Percentiles rank a stretch among this genome's conserved stretches.
These are phyloP conservation scores for Leccinum disarticulatum DNA, from an alignment of 768 basidiomycete species.

Conservation along the genomic window DNA sequence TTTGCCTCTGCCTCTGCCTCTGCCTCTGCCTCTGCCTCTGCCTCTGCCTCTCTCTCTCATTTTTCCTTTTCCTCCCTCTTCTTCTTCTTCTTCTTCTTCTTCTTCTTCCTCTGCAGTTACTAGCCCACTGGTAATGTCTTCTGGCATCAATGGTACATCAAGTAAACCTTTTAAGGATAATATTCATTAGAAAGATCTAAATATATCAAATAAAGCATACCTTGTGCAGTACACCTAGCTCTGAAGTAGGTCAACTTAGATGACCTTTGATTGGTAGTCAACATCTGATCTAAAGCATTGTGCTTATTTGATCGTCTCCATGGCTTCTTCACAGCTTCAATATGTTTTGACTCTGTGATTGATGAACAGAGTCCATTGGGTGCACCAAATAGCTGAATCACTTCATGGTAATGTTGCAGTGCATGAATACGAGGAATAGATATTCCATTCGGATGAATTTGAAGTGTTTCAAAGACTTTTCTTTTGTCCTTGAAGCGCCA, in stretches of 20 bases:
- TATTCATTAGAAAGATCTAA: not conserved
- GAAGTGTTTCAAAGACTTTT: not conserved
- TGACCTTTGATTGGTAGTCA: not conserved
- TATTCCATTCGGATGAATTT: not conserved
- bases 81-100: too few relatives aligned
- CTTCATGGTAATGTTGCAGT: not conserved
- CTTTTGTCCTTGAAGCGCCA: not conserved
- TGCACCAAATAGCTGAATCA: not conserved
- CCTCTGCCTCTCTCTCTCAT: not conserved
- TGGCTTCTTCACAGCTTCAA: not conserved
- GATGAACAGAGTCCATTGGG: not conserved
- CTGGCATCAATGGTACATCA: not conserved
- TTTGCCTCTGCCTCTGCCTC: too few relatives aligned
- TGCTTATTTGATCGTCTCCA: not conserved
- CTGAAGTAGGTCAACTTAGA: not conserved
- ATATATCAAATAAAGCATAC: not conserved
- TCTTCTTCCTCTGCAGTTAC: too few relatives aligned
- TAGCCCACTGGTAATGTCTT: not conserved
- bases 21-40: too few relatives aligned
- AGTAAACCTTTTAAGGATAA: not conserved
- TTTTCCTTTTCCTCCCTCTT: not conserved
- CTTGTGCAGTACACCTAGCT: not conserved
- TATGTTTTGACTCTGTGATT: not conserved
- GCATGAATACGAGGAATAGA: not conserved
- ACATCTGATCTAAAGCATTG: not conserved